A percentile compares a stretch with the other conserved stretches of the same genome.
These are phyloP conservation scores for Pythium chondricola DNA, from an alignment of 352 stramenopile genomes.

Conservation along the genomic window DNA sequence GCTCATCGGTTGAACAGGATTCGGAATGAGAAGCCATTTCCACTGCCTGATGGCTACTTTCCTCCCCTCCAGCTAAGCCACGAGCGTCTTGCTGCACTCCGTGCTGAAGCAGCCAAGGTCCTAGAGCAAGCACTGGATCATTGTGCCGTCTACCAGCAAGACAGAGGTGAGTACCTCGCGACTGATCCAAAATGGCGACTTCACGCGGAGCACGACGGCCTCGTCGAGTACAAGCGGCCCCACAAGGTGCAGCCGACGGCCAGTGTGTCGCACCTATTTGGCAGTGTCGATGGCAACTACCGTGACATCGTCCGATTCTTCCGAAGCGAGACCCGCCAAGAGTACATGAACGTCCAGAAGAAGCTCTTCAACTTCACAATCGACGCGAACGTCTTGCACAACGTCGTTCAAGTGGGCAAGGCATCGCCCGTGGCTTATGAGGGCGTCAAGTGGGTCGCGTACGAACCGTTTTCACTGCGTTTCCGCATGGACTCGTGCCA, in stretches of 20 bases:
- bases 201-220: slow-evolving; percentile 6
- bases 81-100: slow-evolving; percentile 4
- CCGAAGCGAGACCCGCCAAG: slow-evolving; percentile 8
- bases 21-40: slow-evolving; percentile 29
- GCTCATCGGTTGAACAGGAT: no score
- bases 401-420: background rate
- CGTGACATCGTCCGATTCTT: slow-evolving; percentile 13
- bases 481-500: slow-evolving; percentile 17
- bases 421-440: slow-evolving; percentile 2
- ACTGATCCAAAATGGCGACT: slow-evolving; percentile 5
- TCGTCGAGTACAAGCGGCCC: slow-evolving; percentile 11
- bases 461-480: slow-evolving; percentile 14
- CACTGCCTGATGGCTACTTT: slow-evolving; percentile 37
- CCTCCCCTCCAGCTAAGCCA: slow-evolving; percentile 22
- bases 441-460: slow-evolving; percentile 17
- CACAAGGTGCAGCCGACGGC: slow-evolving; percentile 4
- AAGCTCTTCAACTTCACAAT: slow-evolving; percentile 9
- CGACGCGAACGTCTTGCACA: slow-evolving; percentile 11
- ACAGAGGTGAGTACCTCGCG: slow-evolving; percentile 12
- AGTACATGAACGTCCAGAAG: slow-evolving; percentile 19
- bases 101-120: slow-evolving; percentile 3
- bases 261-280: slow-evolving; percentile 8
- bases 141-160: slow-evolving; percentile 1
- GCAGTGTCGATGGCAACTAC: slow-evolving; percentile 12
- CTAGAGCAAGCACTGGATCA: slow-evolving; percentile 6